Evolutionary conservation across 345 rosid genomes (phyloP), one percentile per base, ranked within the genome.

Genomic region (Salix dunnii): DNA sequence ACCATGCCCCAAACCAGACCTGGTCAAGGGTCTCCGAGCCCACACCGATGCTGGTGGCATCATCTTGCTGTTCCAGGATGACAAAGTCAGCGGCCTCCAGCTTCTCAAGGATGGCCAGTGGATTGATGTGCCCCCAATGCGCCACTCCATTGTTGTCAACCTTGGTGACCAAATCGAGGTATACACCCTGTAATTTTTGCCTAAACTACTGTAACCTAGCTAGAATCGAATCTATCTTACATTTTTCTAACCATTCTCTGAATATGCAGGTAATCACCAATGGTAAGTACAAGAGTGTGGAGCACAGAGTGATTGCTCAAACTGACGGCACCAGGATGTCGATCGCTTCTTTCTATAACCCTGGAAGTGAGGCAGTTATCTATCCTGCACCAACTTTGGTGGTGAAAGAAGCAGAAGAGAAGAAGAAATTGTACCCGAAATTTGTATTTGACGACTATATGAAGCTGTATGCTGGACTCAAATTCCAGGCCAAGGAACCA

Each of bases 11-110:
- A 88, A 91, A 67, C 99, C 99, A 30, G 93, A 95, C 46, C 80
- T 90, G 30, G 85, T 95, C 81, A 95, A 95, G 86, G 99, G 99
- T 0, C 96, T 95, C 71, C 80, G 98, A 1, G 96, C 97, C 46
- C 99, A 95, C 82, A 93, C 99, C n/a, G 99, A 95, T n/a, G 99
- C 98, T 1, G 98, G 99, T 1, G 99, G 99, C 77, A 87, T 95
- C 85, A 91, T 95, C 74, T 73, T 95, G 61, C 90, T 95, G 55
- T 91, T 95, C 81, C 99, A 95, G 76, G 99, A 95, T 27, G 92
- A 90, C 60, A 85, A 84, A 74, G 97, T 95, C 69, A 86, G 99
- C 28, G 99, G 99, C 75, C 97, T 95, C 61, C 99, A 95, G 87
- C 94, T 95, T 18, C 92, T 95, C 21, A 95, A 95, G 78, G 91